Percentiles rank a stretch among this genome's conserved stretches.
Conservation (phyloP, 345 rosid species). For the Boechera retrofracta region DNA sequence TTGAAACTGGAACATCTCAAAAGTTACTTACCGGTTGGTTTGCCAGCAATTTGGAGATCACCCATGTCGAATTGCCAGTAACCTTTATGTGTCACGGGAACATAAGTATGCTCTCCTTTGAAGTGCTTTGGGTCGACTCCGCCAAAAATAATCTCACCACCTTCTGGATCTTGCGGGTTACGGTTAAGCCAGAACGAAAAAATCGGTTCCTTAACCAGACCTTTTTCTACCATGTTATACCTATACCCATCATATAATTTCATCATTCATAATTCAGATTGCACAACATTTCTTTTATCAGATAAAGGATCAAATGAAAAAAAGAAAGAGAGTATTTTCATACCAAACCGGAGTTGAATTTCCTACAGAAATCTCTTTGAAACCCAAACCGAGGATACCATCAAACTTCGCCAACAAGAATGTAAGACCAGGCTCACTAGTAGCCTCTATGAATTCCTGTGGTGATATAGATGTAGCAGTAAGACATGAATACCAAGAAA, state of each 20-base stretch:
- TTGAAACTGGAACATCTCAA: slow-evolving; percentile 7
- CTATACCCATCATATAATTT: slow-evolving; percentile 46
- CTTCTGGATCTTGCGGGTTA: slow-evolving; percentile 66
- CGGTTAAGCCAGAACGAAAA: slow-evolving; percentile 98
- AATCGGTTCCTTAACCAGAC: slow-evolving; percentile 73
- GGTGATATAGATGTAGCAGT: slow-evolving; percentile 10
- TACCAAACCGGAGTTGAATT: slow-evolving; percentile 88
- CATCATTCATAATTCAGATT: background rate
- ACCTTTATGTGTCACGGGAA: slow-evolving; percentile 87
- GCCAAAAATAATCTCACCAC: slow-evolving; percentile 93
- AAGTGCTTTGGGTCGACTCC: slow-evolving; percentile 79
- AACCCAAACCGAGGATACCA: slow-evolving; percentile 94
- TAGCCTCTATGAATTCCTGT: slow-evolving; percentile 94
- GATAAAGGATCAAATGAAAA: background rate
- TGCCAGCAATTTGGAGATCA: slow-evolving; percentile 75
- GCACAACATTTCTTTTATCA: background rate
- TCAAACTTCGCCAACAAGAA: slow-evolving; percentile 93
- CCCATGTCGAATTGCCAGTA: slow-evolving; percentile 98
- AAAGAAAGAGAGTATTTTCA: slow-evolving; percentile 3
- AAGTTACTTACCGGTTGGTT: slow-evolving; percentile 68
- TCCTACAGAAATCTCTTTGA: slow-evolving; percentile 87
- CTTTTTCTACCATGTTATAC: slow-evolving; percentile 87
- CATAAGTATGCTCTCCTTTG: slow-evolving; percentile 86
- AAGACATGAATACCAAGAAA: background rate
- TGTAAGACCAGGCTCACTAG: slow-evolving; percentile 82